Conservation (phyloP, 495 filamentous ascomycete genomes). For the Hypoxylon rickii region DNA sequence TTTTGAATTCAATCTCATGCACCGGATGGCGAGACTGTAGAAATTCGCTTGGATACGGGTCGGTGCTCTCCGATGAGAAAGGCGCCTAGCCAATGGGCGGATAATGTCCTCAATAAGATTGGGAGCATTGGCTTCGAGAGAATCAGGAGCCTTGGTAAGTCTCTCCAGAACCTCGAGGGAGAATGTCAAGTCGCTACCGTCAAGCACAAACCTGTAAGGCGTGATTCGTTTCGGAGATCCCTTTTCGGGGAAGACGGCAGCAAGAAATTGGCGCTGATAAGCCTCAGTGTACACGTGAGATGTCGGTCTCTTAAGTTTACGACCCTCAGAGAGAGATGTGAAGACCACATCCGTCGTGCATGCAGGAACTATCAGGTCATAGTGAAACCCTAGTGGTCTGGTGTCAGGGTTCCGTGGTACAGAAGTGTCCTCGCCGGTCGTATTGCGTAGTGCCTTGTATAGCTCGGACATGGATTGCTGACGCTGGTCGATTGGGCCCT, state of each 20-base stretch:
- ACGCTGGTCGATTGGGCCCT: not conserved
- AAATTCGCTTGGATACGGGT: not conserved
- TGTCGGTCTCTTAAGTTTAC: not conserved
- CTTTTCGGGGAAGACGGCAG: not conserved
- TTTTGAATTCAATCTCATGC: not conserved
- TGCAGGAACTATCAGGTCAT: slow-evolving; percentile 26
- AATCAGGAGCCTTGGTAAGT: not conserved
- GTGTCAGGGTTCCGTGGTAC: slow-evolving; percentile 7
- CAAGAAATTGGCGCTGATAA: not conserved
- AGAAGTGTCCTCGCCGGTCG: not conserved
- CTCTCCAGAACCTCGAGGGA: not conserved
- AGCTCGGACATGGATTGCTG: slow-evolving; percentile 19
- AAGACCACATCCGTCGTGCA: slow-evolving; percentile 14
- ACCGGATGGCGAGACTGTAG: not conserved
- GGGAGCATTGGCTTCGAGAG: slow-evolving; percentile 12
- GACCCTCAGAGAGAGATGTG: not conserved
- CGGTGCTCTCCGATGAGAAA: slow-evolving; percentile 3
- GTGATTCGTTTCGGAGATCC: slow-evolving; percentile 4
- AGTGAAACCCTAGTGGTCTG: slow-evolving; percentile 20
- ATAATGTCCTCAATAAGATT: slow-evolving; percentile 15
- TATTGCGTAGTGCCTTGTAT: slow-evolving; percentile 5
- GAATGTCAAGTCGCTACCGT: not conserved
- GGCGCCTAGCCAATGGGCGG: slow-evolving; percentile 1
- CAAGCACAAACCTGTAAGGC: slow-evolving; percentile 13
- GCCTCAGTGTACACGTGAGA: not conserved